These are phyloP conservation scores for Saposhnikovia divaricata DNA, from an alignment of 129 eudicot genomes.

Conservation along the genomic window DNA sequence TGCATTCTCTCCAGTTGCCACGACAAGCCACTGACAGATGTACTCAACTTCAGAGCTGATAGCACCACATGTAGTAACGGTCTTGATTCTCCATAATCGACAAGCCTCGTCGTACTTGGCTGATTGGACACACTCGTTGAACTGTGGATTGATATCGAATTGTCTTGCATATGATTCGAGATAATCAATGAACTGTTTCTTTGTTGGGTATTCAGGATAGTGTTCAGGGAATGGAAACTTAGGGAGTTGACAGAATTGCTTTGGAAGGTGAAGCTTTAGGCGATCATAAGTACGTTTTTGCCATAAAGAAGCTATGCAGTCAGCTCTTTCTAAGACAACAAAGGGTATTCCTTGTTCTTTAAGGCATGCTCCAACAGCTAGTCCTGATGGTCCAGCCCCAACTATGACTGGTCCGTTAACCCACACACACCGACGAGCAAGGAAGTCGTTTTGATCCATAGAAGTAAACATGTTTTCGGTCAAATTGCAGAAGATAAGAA, in stretches of 20 bases:
- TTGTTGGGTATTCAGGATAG: constrained; percentile 79
- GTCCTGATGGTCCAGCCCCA: constrained; percentile 88
- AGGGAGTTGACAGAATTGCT: constrained; percentile 81
- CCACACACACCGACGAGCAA: constrained; percentile 76
- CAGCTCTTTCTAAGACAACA: constrained; percentile 62
- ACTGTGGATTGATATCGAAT: constrained; percentile 61
- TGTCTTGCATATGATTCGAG: constrained; percentile 62
- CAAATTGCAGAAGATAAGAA: background rate
- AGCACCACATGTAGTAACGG: constrained; percentile 25
- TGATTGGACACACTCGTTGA: constrained; percentile 64
- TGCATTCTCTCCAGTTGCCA: constrained; percentile 87
- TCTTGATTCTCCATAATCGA: constrained; percentile 60
- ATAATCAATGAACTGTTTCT: constrained; percentile 65
- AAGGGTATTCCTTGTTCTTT: constrained; percentile 65
- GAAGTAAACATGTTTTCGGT: constrained; percentile 40
- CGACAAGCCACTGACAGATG: constrained; percentile 77
- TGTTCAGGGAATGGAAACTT: constrained; percentile 66
- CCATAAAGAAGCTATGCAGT: constrained; percentile 92
- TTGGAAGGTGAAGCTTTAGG: constrained; percentile 82
- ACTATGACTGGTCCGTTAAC: constrained; percentile 88
- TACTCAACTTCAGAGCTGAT: constrained; percentile 54
- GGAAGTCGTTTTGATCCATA: constrained; percentile 21
- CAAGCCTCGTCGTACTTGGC: constrained; percentile 75
- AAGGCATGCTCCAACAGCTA: constrained; percentile 78
- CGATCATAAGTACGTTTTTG: constrained; percentile 81